A percentile compares a stretch with the other conserved stretches of the same genome.
phyloP scores from a whole-genome alignment of 2,329 filamentous ascomycete genomes.

The Elsinoe ampelina region DNA sequence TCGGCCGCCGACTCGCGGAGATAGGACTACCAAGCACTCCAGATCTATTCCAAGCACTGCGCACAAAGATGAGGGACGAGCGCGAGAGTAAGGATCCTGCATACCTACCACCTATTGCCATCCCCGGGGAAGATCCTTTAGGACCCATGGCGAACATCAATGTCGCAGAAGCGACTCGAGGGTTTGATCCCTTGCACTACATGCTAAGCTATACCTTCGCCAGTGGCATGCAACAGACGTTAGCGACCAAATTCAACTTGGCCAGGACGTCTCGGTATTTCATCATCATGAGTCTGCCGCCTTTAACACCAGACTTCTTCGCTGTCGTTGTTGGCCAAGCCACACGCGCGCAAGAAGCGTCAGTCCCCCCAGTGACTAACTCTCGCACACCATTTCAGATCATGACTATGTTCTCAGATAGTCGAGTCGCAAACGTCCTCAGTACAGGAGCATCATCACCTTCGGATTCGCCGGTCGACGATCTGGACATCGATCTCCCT shows the following conservation, averaged over 20 bases:
- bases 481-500: not conserved
- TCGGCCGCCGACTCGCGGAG: constrained; percentile 34
- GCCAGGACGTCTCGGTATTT: constrained; percentile 40
- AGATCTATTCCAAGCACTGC: constrained; percentile 36
- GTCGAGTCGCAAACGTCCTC: constrained; percentile 5
- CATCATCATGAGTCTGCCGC: constrained; percentile 33
- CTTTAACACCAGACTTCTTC: constrained; percentile 21
- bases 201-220: constrained; percentile 32
- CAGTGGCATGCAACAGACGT: constrained; percentile 26
- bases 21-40: constrained; percentile 34
- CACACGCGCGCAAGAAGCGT: constrained; percentile 11
- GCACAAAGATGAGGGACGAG: constrained; percentile 38
- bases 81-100: constrained; percentile 39
- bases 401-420: constrained; percentile 12
- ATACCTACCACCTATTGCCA: constrained; percentile 42
- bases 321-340: constrained; percentile 5
- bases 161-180: constrained; percentile 36
- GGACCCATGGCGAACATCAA: constrained; percentile 33
- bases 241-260: constrained; percentile 28
- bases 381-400: constrained; percentile 5
- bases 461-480: not conserved
- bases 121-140: constrained; percentile 35
- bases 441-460: not conserved
- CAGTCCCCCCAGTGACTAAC: constrained; percentile 8
- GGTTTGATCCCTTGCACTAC: constrained; percentile 34